Evolutionary conservation across 768 basidiomycete species (phyloP), one percentile per base, ranked within the genome.

Genomic region (Tricholoma sp.): DNA sequence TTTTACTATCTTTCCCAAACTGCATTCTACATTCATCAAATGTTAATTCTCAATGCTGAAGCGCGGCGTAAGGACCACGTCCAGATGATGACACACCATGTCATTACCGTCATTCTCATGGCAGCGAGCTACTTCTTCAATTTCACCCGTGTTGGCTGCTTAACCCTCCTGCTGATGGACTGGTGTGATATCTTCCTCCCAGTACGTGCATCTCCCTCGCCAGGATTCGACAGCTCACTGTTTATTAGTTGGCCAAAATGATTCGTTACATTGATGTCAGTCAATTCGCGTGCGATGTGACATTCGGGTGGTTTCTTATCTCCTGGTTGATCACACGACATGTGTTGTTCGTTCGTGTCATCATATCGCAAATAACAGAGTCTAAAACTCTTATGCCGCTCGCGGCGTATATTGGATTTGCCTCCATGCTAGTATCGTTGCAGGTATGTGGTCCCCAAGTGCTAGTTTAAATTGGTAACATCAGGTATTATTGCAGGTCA

Each of bases 61-160:
- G 93, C 86, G 37, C 82, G 85, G 54, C 79, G 97, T 55, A 94
- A 92, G 68, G 97, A 99, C 70, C 93, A 98, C 70, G 76, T 77
- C 63, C 96, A 98, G 72, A 98, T 98, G 96, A 89, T 98, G 82
- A 75, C 86, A 24, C 97, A 99, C 74, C 97, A 99, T 68, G 67
- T 96, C 63, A 88, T 98, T 61, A 96, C 94, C 11, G 80, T 94
- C 58, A 66, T 78, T 50, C 82, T 99, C 59, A 84, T 98, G 73
- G 71, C 77, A 33, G 65, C 76, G 39, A 94, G 91, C 70, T 98
- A 97, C 72, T 79, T 79, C 58, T 83, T 79, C 68, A 88, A 94
- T 71, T 88, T 86, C 67, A 96, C 92, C 8, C 88, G 94, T 45
- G 81, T 95, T 44, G 97, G 97, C 13, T 91, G 88, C 62, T 75